phyloP scores from a whole-genome alignment of 2,329 filamentous ascomycete genomes.

The Xylariales sp. region DNA sequence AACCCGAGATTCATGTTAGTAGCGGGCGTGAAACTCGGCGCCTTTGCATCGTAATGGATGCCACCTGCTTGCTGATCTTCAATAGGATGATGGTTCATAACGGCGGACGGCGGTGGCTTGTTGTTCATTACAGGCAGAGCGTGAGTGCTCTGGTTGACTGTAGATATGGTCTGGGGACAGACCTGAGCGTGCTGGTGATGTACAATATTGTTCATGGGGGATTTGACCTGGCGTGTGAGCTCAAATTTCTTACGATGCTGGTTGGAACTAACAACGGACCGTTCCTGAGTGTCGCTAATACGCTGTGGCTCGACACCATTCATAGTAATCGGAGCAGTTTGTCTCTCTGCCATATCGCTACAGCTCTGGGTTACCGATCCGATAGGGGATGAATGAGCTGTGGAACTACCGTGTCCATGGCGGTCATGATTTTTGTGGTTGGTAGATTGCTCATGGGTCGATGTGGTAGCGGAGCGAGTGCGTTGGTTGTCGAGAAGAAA shows the following conservation, averaged over 20 bases:
- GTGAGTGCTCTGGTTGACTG: neutral
- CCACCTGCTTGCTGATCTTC: neutral
- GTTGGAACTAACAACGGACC: too few species aligned
- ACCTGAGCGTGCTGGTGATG: neutral
- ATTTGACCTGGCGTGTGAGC: neutral
- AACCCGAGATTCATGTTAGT: neutral
- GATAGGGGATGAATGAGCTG: conserved; percentile 15
- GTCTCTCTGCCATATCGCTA: neutral
- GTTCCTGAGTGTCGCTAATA: neutral
- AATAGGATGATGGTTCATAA: neutral
- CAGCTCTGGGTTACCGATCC: neutral
- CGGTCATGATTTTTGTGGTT: neutral
- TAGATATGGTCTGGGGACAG: neutral
- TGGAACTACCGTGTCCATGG: neutral
- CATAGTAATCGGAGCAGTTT: neutral
- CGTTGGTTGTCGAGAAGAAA: conserved; percentile 7
- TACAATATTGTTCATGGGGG: neutral
- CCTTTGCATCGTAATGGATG: neutral
- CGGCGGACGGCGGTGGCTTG: neutral
- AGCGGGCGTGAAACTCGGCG: neutral
- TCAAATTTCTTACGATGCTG: neutral
- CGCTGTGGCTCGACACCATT: neutral
- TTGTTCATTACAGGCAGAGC: neutral
- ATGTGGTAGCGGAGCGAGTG: conserved; percentile 6
- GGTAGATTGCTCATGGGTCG: neutral